Conservation (phyloP, 129 eudicot genomes). For the Apium graveolens region DNA sequence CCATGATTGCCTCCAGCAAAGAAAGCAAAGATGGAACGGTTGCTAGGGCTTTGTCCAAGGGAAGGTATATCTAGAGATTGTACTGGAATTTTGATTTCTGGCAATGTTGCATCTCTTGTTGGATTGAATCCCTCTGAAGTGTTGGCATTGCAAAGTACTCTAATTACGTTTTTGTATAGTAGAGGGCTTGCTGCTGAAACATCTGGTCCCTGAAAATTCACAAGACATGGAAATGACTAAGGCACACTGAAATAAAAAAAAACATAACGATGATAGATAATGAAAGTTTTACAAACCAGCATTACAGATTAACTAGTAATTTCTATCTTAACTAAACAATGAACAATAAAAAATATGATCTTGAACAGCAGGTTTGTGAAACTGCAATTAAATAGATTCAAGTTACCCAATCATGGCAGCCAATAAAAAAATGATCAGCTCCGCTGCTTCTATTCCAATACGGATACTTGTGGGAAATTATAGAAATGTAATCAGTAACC, state of each 20-base stretch:
- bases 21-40: slow-evolving; percentile 40
- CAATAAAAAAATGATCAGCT: slow-evolving; percentile 59
- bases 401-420: slow-evolving; percentile 72
- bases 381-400: background rate
- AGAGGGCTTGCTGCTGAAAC: slow-evolving; percentile 31
- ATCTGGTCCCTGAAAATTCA: slow-evolving; percentile 35
- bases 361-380: background rate
- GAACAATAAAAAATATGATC: background rate
- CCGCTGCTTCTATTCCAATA: slow-evolving; percentile 55
- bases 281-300: background rate
- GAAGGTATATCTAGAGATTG: slow-evolving; percentile 26
- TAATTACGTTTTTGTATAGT: slow-evolving; percentile 29
- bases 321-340: background rate
- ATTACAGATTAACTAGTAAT: too few relatives aligned
- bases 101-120: slow-evolving; percentile 41
- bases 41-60: slow-evolving; percentile 27
- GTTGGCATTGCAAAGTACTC: slow-evolving; percentile 50
- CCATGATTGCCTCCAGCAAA: slow-evolving; percentile 49
- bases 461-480: slow-evolving; percentile 40
- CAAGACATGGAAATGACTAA: background rate
- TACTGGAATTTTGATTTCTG: slow-evolving; percentile 37
- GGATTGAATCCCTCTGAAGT: slow-evolving; percentile 45
- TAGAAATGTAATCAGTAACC: slow-evolving; percentile 39
- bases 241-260: background rate
- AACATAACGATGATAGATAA: background rate